Percentiles rank a stretch among this genome's conserved stretches.
phyloP scores from a whole-genome alignment of 371 early-diverging fungal species.

The Furculomyces boomerangus region DNA sequence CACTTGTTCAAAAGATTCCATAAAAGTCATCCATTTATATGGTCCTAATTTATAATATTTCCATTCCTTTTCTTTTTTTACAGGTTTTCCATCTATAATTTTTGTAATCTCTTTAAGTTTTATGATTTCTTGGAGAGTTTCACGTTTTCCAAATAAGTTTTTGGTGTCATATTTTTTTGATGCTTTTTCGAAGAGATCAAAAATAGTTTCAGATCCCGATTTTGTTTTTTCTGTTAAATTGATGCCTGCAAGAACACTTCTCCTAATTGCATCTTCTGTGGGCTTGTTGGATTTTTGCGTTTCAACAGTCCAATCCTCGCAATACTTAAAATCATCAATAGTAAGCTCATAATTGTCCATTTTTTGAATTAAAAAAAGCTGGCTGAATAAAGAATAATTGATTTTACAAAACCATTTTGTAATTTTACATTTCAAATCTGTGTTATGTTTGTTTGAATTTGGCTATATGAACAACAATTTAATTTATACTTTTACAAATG shows the following conservation, averaged over 20 bases:
- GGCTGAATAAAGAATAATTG: too few species aligned
- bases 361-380: too few species aligned
- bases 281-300: not conserved
- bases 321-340: too few species aligned
- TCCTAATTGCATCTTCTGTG: not conserved
- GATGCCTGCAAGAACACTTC: not conserved
- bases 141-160: slow-evolving; percentile 28
- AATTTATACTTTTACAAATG: too few species aligned
- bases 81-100: slow-evolving; percentile 10
- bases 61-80: slow-evolving; percentile 28
- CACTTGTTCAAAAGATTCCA: slow-evolving; percentile 15
- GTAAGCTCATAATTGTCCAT: too few species aligned
- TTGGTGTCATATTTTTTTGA: slow-evolving; percentile 11
- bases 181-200: slow-evolving; percentile 11
- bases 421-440: too few species aligned
- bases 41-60: slow-evolving; percentile 25
- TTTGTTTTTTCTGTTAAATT: slow-evolving; percentile 9
- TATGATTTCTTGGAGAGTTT: slow-evolving; percentile 18
- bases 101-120: slow-evolving; percentile 28
- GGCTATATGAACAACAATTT: too few species aligned
- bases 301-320: too few species aligned
- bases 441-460: too few species aligned
- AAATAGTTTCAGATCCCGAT: slow-evolving; percentile 9
- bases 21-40: slow-evolving; percentile 34
- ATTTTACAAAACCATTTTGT: too few species aligned